Evolutionary conservation across 192 early-diverging fungal genomes (phyloP), one percentile per base, ranked within the genome.

Genomic region (Cladochytrium replicatum): DNA sequence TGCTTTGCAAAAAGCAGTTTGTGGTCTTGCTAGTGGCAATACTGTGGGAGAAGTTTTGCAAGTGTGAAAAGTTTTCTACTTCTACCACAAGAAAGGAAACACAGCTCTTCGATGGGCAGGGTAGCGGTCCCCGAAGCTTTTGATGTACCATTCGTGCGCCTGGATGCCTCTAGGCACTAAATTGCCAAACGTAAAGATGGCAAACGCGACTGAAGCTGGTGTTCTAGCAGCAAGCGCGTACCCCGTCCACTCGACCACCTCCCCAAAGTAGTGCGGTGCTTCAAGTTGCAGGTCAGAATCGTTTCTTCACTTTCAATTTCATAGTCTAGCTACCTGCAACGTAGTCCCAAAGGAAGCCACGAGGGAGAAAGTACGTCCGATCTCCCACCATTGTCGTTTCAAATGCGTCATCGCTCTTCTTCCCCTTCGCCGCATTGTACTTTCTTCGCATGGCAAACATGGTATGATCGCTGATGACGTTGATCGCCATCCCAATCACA

Each of bases 221-320:
- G 22, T 53, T 7, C 46, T 39, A 29, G 24, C 23, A 9, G 50
- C 46, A 25, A 69, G 50, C 4, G 67, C 67, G 48, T 49, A 69
- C 27, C 67, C 67, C 22, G 48, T 9, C 67, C 67, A 69, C 27
- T 69, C 67, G 8, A 69, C 28, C 15, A 60, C 50, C 41, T 69
- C 67, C 4, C 62, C 63, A 6, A 61, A 58, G 39, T 69, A 69
- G 44, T 63, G 46, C 13, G 66, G n/a, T n/a, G n/a, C n/a, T n/a
- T n/a, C n/a, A n/a, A n/a, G n/a, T n/a, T n/a, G n/a, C n/a, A n/a
- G n/a, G n/a, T n/a, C n/a, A n/a, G n/a, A n/a, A n/a, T n/a, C n/a
- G n/a, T n/a, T n/a, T n/a, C n/a, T n/a, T n/a, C n/a, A n/a, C n/a
- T n/a, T n/a, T n/a, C n/a, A n/a, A n/a, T n/a, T n/a, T n/a, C n/a